Evolutionary conservation across 176 grass and related monocot species (phyloP).

Genomic region (Otatea glauca): DNA sequence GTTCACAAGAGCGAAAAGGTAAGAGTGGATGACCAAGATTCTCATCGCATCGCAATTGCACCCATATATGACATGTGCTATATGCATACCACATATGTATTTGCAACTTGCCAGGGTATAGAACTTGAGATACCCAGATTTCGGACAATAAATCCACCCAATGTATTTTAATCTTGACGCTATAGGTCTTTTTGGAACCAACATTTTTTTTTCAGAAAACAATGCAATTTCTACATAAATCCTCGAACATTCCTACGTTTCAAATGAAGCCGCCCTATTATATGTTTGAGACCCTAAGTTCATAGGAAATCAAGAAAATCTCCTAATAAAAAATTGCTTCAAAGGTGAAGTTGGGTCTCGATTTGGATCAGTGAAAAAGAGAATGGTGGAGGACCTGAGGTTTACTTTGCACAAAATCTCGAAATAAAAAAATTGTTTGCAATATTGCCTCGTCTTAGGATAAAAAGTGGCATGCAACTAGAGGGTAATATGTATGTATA

Average conservation of each 20-base stretch:
- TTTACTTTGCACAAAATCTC: too few species aligned
- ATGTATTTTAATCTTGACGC: background rate
- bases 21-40: constrained; percentile 16
- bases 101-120: constrained; percentile 8
- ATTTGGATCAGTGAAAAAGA: too few species aligned
- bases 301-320: too few species aligned
- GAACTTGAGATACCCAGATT: background rate
- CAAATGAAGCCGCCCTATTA: background rate
- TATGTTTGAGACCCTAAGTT: too few species aligned
- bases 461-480: constrained; percentile 2
- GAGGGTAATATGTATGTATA: background rate
- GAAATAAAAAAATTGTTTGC: too few species aligned
- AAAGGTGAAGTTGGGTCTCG: too few species aligned
- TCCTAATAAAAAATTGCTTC: too few species aligned
- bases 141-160: background rate
- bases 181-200: background rate
- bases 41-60: background rate
- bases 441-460: background rate
- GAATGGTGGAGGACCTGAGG: too few species aligned
- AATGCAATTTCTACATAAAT: background rate
- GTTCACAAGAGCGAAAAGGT: background rate
- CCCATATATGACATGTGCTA: background rate
- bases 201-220: too few species aligned
- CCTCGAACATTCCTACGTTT: background rate
- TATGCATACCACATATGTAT: background rate